Conservation (phyloP, 176 grass and related monocot genomes). For the Aegilops longissima region DNA sequence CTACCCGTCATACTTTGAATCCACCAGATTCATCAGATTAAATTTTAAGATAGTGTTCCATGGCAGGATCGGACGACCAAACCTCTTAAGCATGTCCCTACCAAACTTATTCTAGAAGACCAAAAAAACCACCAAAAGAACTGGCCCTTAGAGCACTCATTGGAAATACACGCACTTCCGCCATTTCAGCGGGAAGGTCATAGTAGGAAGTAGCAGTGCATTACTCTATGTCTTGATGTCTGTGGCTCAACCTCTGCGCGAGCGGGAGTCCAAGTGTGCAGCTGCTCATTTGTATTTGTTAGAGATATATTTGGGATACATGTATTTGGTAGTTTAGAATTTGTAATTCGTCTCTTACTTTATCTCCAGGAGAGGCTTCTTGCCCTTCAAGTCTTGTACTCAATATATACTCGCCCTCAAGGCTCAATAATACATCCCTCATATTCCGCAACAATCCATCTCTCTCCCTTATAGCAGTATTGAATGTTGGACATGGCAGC, state of each 20-base stretch:
- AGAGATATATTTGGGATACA: no score
- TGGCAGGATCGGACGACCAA: background rate
- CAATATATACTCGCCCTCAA: no score
- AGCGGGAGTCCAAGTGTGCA: conserved; percentile 13
- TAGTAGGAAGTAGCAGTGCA: conserved; percentile 32
- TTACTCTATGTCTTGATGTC: background rate
- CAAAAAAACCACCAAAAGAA: no score
- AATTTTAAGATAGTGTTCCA: background rate
- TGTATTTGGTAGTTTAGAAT: no score
- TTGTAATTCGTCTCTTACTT: no score
- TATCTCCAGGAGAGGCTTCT: no score
- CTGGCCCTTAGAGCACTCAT: conserved; percentile 45
- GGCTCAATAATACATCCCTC: no score
- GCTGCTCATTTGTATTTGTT: background rate
- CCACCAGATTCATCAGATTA: background rate
- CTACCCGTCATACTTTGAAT: background rate
- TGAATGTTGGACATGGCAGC: conserved; percentile 8
- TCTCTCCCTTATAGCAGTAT: background rate
- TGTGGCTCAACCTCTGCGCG: background rate
- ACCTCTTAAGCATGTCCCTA: background rate
- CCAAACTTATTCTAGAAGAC: no score
- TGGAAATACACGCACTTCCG: conserved; percentile 86
- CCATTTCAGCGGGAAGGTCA: conserved; percentile 45
- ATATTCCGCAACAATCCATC: no score
- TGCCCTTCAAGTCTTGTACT: no score